Base-by-base conservation (phyloP, 179 eudicot species). In the Patellifolia procumbens region DNA sequence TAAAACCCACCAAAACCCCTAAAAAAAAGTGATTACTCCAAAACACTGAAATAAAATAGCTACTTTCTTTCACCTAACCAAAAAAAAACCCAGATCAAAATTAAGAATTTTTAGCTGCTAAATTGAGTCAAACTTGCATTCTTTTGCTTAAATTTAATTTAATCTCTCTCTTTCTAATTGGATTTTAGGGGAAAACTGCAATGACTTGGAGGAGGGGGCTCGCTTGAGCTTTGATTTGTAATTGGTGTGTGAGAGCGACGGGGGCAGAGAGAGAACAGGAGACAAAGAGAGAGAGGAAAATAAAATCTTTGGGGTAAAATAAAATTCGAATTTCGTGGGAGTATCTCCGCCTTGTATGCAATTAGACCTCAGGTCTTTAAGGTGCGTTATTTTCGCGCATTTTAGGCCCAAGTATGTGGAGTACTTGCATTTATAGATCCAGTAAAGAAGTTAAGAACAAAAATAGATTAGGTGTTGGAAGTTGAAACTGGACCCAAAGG, bases 151-250 rank as follows among this genome's bases (percentile, higher is more conserved):
- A 5, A n/a, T 20, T 12, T 51, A 16, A 4, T 17, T 16, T 51
- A 15, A 16, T 51, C 55, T 51, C 55, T 49, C 53, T 51, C 55
- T 5, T 31, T 26, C 2, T 26, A 15, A 8, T 4, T 13, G 34
- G 2, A 28, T 43, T 68, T 39, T 26, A 37, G 11, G 1, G 59
- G 26, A 53, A 72, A 55, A 35, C 16, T 43, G 43, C 24, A 61
- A 74, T 79, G 81, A 79, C 81, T 79, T 79, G 81, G 68, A 74
- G 74, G 67, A 79, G 77, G 77, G 69, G 29, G 11, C 37, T 42
- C 73, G 42, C 22, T 28, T 35, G 45, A 39, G 45, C 45, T 39
- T 39, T 39, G 9, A 4, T 48, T 65, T 53, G 46, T 37, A 35
- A 34, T 34, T 62, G 24, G 43, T 34, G 60, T 9, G 46, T 2